Evolutionary conservation across 2,329 filamentous ascomycete genomes (phyloP).

Genomic region (Shiraia sp.): DNA sequence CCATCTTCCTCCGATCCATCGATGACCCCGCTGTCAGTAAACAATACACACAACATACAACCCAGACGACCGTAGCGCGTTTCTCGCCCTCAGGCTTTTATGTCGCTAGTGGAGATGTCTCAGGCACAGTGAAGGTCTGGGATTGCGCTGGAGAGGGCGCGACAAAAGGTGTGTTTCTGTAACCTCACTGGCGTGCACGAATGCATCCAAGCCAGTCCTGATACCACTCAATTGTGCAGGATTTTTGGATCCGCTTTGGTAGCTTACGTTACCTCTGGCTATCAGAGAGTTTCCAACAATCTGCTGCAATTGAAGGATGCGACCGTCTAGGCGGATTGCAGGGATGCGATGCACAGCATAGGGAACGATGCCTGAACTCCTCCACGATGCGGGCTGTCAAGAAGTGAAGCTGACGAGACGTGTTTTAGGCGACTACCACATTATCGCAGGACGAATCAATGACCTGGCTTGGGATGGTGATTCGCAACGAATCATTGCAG

Average conservation of each 20-base stretch:
- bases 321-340: no score
- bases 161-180: constrained; percentile 66
- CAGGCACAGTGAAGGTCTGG: constrained; percentile 88
- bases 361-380: no score
- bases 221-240: no score
- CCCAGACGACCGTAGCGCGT: constrained; percentile 85
- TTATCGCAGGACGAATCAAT: constrained; percentile 92
- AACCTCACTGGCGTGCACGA: no score
- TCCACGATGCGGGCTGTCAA: background rate
- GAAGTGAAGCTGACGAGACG: constrained; percentile 30
- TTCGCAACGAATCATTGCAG: constrained; percentile 92
- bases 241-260: background rate
- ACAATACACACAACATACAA: constrained; percentile 91
- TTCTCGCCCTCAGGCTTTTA: constrained; percentile 96
- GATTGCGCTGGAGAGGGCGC: constrained; percentile 82
- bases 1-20: constrained; percentile 92
- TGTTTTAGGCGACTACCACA: constrained; percentile 77
- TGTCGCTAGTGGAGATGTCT: constrained; percentile 85
- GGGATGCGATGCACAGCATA: no score
- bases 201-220: no score
- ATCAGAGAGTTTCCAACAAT: no score
- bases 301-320: no score
- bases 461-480: constrained; percentile 98
- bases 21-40: constrained; percentile 82
- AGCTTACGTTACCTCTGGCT: no score